A percentile compares a stretch with the other conserved stretches of the same genome.
These are phyloP conservation scores for Dactylorhiza incarnata DNA, from an alignment of 106 monocot genomes.

Conservation along the genomic window DNA sequence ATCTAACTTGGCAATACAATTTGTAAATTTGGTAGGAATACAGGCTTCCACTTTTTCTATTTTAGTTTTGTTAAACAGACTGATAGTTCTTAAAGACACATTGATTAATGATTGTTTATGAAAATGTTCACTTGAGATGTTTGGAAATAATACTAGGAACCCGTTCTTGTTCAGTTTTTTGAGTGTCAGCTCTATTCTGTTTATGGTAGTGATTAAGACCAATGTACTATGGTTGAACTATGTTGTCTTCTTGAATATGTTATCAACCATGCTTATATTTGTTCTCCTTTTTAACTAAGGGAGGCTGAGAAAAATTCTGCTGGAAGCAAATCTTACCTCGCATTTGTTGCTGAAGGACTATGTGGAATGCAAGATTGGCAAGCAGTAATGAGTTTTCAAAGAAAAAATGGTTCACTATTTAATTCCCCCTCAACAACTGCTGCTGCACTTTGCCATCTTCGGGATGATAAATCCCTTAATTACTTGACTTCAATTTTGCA, in stretches of 20 bases:
- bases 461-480: conserved; percentile 44
- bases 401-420: conserved; percentile 80
- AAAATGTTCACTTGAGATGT: neutral
- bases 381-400: conserved; percentile 66
- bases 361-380: conserved; percentile 37
- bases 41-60: neutral
- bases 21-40: neutral
- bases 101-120: neutral
- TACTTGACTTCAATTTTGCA: conserved; percentile 42
- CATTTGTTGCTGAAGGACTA: conserved; percentile 81
- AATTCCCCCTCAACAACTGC: conserved; percentile 87
- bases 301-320: conserved; percentile 22
- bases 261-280: neutral
- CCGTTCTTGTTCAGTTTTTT: neutral
- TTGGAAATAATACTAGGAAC: neutral
- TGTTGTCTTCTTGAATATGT: neutral
- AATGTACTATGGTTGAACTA: neutral
- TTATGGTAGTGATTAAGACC: neutral
- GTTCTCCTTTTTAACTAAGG: conserved; percentile 22
- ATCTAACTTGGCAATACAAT: neutral
- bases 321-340: conserved; percentile 53
- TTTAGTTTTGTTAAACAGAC: neutral
- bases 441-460: conserved; percentile 34
- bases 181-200: neutral
- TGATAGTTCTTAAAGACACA: neutral